Evolutionary conservation across 352 stramenopile genomes (phyloP), one percentile per base, ranked within the genome.

Genomic region (Globisporangium apiculatum): DNA sequence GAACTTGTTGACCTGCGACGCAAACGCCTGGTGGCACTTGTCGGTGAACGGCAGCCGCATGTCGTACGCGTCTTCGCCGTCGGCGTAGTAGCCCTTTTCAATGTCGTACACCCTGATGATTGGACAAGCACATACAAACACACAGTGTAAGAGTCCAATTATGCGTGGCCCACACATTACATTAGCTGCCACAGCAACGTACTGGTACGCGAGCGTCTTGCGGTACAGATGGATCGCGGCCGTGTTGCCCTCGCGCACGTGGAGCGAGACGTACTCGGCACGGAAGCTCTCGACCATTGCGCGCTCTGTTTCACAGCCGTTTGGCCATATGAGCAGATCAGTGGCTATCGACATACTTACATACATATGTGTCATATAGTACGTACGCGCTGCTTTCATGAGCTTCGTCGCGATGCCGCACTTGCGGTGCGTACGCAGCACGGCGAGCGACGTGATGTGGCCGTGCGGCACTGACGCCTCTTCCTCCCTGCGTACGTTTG

Each of bases 1-100:
- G 55, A 84, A 89, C 58, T 79, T 82, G 66, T 87, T 86, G 51
- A 93, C 83, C 55, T 92, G 79, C 37, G 82, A 90, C 12, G 86
- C 68, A 57, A 95, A 93, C 48, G 86, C 86, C 62, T 92, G 81
- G 58, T 86, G 78, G 70, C 83, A 91, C 68, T 96, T 96, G 15
- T 95, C 82, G 49, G 72, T 90, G 75, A 98, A 98, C 12, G 92
- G 91, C 78, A 94, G 94, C 60, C 94, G 81, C 96, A 99, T 99
- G 67, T 98, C 94, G 72, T 99, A 99, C 12, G 96, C 98, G 79
- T 99, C 96, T 75, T 99, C 98, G 57, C 97, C 97, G 73, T 99
- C 98, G 0, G 97, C 97, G 79, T 99, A 99, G 77, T 99, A 99
- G 35, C 94, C 97, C 75, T 97, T 97, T 72, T 99, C 97, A 48